Base-by-base conservation (phyloP, 2,329 filamentous ascomycete species). In the Byssothecium circinans region DNA sequence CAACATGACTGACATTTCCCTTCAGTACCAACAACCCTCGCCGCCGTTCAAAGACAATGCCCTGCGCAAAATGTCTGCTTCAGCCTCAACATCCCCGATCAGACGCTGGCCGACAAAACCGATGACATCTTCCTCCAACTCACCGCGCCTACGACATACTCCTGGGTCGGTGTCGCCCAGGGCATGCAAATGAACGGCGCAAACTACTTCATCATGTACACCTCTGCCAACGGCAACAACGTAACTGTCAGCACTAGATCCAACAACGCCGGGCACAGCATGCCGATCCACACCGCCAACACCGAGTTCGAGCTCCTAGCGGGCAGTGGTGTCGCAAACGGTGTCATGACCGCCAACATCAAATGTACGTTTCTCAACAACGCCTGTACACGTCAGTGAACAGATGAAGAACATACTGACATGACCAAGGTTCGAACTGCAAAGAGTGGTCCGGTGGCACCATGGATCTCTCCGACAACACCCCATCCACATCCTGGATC, bases 121-220 rank as follows among this genome's bases (percentile, higher is more conserved):
- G 82, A 81, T 45, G 81, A 82, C 61, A 74, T 86, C 44, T 85
- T 82, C 63, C 76, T 86, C 53, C 82, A 84, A 60, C 74, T 87
- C 46, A 70, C 70, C n/a, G 81, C 81, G 3, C 79, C 81, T 1
- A 73, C 74, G 2, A 70, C 69, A 5, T 79, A 79, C 61, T 58
- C 66, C 49, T 87, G 84, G 84, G 75, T 84, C 14, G 79, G 74
- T 8, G 71, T 86, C 15, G 84, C 81, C 23, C 81, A 80, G 25
- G 84, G 84, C 37, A 56, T 60, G 0, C 49, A 53, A 34, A 87
- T 87, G 84, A 33, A 63, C 12, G 79, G 76, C 25, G 66, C 83
- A 41, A 79, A 83, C 62, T 84, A 86, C 47, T 85, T 87, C 61
- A 54, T 87, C 59, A 74, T 86, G 55, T 87, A 87, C 65, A 69